A percentile compares a stretch with the other conserved stretches of the same genome.
Conservation (phyloP, 345 rosid species). For the Acer yangbiense region DNA sequence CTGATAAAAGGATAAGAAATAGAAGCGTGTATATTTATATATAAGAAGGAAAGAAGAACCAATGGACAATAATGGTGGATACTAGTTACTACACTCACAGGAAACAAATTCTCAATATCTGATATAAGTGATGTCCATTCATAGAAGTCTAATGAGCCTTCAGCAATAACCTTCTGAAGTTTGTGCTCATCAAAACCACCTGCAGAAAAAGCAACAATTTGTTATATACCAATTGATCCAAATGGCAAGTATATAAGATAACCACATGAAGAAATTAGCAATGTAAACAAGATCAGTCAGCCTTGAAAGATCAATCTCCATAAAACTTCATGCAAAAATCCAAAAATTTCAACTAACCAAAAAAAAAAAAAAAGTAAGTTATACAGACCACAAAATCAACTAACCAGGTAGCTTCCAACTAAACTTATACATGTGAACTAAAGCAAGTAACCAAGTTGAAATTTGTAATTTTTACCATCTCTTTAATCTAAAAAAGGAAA, state of each 20-base stretch:
- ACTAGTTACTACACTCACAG: slow-evolving; percentile 29
- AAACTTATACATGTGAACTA: no score
- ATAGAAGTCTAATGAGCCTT: slow-evolving; percentile 54
- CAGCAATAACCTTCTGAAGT: slow-evolving; percentile 16
- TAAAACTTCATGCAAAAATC: background rate
- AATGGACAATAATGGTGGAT: background rate
- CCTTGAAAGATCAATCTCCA: background rate
- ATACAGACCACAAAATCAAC: no score
- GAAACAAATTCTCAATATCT: no score
- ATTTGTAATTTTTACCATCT: no score
- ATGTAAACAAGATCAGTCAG: background rate
- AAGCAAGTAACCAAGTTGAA: no score
- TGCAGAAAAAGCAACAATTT: slow-evolving; percentile 23
- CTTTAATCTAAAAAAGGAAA: no score
- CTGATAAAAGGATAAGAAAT: background rate
- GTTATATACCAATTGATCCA: background rate
- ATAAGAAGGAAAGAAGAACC: background rate
- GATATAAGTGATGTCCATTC: slow-evolving; percentile 66
- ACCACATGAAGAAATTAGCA: background rate
- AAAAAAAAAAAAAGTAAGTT: no score
- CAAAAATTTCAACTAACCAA: no score
- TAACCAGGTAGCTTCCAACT: no score
- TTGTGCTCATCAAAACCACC: slow-evolving; percentile 21
- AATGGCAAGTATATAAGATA: background rate
- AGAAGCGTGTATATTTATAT: background rate